Base-by-base conservation (phyloP, 1,139 yeast species). In the Tardiomyces depauwii region DNA sequence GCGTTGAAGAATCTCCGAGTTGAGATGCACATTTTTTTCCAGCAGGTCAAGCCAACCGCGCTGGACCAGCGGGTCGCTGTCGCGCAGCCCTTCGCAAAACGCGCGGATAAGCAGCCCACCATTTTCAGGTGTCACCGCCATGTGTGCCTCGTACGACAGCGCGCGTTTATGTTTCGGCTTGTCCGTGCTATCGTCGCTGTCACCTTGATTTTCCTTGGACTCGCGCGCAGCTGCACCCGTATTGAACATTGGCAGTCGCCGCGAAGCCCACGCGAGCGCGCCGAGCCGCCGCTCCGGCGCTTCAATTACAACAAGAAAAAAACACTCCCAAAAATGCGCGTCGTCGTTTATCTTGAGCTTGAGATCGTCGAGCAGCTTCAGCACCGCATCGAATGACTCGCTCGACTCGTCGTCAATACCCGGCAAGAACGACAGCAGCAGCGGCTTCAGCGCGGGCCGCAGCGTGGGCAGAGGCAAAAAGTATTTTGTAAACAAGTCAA, bases 331-430 rank as follows among this genome's bases (percentile, higher is more conserved):
- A 62, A 89, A 91, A 53, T 82, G 78, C 1, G 79, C 62, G 56
- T 86, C 88, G 57, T 87, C 81, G 40, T 70, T 68, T 30, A 87
- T 61, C 44, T 77, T 76, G n/a, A 52, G 55, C 54, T 79, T 78
- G 55, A 88, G 71, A 2, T 67, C 62, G 45, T 81, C 89, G 45
- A 91, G 67, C 40, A 89, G 60, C 1, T 67, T 67, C 47, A 87
- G 55, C 1, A 80, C 75, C 2, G 80, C 76, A 14, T 70, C 71
- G 59, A 83, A 89, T 32, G 82, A 78, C 58, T 91, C 98, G 18
- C 91, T 80, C 42, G 87, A 77, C 54, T 88, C 96, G 55, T 91
- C 97, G 55, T 91, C 98, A 43, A 93, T 73, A 0, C 96, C 96
- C 0, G 96, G 88, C 12, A 91, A 64, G 39, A 89, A 69, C 52